Evolutionary conservation across 768 basidiomycete genomes (phyloP), one percentile per base, ranked within the genome.

Genomic region (Suillus clintonianus): DNA sequence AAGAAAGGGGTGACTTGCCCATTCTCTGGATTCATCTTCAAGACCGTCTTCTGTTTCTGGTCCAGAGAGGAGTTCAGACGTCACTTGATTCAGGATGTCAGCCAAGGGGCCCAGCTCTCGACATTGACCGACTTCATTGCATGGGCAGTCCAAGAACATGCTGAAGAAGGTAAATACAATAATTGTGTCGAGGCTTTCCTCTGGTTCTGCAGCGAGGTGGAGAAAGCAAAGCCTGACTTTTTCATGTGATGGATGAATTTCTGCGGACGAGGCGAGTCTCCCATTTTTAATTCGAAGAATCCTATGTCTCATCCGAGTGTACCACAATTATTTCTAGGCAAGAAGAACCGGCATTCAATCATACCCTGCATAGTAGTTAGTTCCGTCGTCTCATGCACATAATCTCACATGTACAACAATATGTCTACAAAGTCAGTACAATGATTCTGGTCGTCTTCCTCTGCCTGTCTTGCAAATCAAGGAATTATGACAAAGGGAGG

Each of bases 401-500:
- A n/a, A n/a, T n/a, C n/a, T n/a, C n/a, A n/a, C n/a, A n/a, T n/a
- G n/a, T n/a, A n/a, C n/a, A n/a, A n/a, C n/a, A n/a, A n/a, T n/a
- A n/a, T n/a, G n/a, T n/a, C n/a, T n/a, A n/a, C n/a, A n/a, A n/a
- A n/a, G n/a, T n/a, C n/a, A n/a, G n/a, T n/a, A n/a, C n/a, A n/a
- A n/a, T n/a, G n/a, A n/a, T n/a, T n/a, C n/a, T n/a, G n/a, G n/a
- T n/a, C n/a, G n/a, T n/a, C n/a, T n/a, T n/a, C n/a, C n/a, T n/a
- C n/a, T n/a, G n/a, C n/a, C n/a, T n/a, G n/a, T n/a, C n/a, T n/a
- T n/a, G n/a, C n/a, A n/a, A n/a, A n/a, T n/a, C n/a, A n/a, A n/a
- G 91, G 91, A 0, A 77, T 89, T 3, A 82, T 81, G 79, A 10
- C 67, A 70, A 0, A 89, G 83, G 81, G 62, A 80, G 30, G 82